phyloP scores from a whole-genome alignment of 805 yeast species.

The Saccharomycopsis malanga region DNA sequence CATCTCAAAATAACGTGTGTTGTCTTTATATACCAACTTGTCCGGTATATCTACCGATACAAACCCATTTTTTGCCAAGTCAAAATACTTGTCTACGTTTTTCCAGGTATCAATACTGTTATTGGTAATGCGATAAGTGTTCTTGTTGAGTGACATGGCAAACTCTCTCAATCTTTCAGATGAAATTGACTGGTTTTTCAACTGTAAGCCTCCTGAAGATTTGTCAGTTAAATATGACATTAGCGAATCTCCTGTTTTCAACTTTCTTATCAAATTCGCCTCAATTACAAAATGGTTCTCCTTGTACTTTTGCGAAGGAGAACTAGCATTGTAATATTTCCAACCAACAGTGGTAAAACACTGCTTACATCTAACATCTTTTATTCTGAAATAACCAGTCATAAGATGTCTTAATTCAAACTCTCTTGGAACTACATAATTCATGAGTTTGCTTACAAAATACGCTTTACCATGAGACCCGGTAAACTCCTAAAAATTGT shows the following conservation, averaged over 20 bases:
- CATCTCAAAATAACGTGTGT: constrained; percentile 17
- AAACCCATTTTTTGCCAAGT: neutral
- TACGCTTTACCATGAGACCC: constrained; percentile 19
- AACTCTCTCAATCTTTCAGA: neutral
- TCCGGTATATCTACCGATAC: neutral
- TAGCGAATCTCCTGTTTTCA: constrained; percentile 1
- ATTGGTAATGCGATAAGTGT: neutral
- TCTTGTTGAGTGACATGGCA: neutral
- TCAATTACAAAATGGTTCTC: constrained; percentile 40
- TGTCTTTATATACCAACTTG: constrained; percentile 10
- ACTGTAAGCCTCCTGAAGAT: neutral
- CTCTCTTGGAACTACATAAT: constrained; percentile 15
- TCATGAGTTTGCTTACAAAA: constrained; percentile 11
- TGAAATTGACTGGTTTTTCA: neutral
- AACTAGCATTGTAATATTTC: constrained; percentile 48
- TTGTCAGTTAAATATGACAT: constrained; percentile 3
- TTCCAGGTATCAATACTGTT: neutral
- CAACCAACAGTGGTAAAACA: constrained; percentile 54
- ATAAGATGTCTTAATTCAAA: constrained; percentile 42
- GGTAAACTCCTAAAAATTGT: constrained; percentile 12
- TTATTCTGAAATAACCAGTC: constrained; percentile 52
- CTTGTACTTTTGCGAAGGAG: constrained; percentile 45
- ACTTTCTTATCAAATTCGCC: constrained; percentile 1
- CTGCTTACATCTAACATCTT: constrained; percentile 49
- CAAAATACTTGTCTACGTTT: neutral